Evolutionary conservation across 176 grass and related monocot species (phyloP), one percentile per base, ranked within the genome.

Genomic region (Juncus effusus): DNA sequence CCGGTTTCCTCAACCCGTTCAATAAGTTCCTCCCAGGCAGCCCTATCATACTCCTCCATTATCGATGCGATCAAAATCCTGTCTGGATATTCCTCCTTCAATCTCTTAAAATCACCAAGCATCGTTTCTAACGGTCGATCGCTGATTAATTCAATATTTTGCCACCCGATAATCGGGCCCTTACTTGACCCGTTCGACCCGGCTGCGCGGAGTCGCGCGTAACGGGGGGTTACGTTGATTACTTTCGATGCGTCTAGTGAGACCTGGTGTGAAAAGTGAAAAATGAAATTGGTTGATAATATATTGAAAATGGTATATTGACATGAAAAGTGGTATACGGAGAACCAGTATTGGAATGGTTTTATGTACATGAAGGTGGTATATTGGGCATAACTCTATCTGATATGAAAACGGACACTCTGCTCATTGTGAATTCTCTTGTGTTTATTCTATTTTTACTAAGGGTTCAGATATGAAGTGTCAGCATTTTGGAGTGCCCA

Each of bases 11-110:
- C 94, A 60, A 93, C 94, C 5, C 83, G 79, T 60, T 90, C 94
- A 54, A 99, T 99, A 62, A 99, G 88, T 71, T 99, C 94, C 65
- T 93, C 80, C 94, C 94, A 99, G 67, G 94, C 94, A 63, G 76
- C 80, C 89, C 86, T 93, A 65, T 89, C 81, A 56, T 99, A 99
- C 73, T 99, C 94, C 85, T 99, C 88, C 94, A 99, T 93, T 73
- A 99, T 90, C 51, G 94, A 99, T 62, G 85, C 94, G 74, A 99
- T 84, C 13, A 99, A 86, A 77, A 99, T 84, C 78, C 94, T 93
- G 59, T 89, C 83, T 56, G 94, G 94, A 82, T 76, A 99, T 54
- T 99, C 85, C 67, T 93, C 69, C 72, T 99, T 99, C 56, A 99
- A 76, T 61, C 86, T 78, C 81, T 90, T 99, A 72, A 99, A 99